Evolutionary conservation across 2,329 filamentous ascomycete genomes (phyloP).

Genomic region (Helicocarpus griseus): DNA sequence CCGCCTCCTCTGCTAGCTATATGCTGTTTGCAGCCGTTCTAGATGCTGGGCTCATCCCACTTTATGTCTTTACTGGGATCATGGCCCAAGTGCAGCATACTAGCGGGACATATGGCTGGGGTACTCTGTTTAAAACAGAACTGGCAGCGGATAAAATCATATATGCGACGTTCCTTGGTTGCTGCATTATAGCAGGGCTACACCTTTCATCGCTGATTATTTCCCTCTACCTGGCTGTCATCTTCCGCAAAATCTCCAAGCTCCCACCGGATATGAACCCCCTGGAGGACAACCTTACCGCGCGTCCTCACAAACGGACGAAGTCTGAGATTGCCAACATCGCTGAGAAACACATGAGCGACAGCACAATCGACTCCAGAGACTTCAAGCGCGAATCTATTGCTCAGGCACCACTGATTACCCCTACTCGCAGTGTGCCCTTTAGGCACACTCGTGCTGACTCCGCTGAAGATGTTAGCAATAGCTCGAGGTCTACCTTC

Average conservation of each 20-base stretch:
- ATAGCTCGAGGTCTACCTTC: constrained; percentile 40
- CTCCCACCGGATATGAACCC: constrained; percentile 95
- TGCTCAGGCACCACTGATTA: constrained; percentile 34
- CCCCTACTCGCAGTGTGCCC: constrained; percentile 48
- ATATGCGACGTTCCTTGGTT: constrained; percentile 57
- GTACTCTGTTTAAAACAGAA: constrained; percentile 54
- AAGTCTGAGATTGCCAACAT: constrained; percentile 48
- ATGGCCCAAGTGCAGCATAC: constrained; percentile 44
- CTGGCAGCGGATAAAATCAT: constrained; percentile 51
- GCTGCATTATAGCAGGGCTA: constrained; percentile 54
- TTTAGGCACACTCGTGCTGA: constrained; percentile 69
- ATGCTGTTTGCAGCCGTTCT: constrained; percentile 71
- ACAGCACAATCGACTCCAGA: constrained; percentile 36
- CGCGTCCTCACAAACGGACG: constrained; percentile 65
- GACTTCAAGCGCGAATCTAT: constrained; percentile 27
- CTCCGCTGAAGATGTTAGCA: constrained; percentile 49
- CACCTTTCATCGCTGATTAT: constrained; percentile 62
- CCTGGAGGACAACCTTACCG: constrained; percentile 74
- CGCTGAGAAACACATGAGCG: constrained; percentile 53
- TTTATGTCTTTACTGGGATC: constrained; percentile 51
- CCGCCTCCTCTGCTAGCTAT: constrained; percentile 77
- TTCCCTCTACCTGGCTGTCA: constrained; percentile 63
- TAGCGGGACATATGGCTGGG: constrained; percentile 47
- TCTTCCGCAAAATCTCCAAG: constrained; percentile 71
- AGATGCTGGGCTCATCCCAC: constrained; percentile 57